Base-by-base conservation (phyloP, 768 basidiomycete genomes). In the Coprinellus aureogranulatus region DNA sequence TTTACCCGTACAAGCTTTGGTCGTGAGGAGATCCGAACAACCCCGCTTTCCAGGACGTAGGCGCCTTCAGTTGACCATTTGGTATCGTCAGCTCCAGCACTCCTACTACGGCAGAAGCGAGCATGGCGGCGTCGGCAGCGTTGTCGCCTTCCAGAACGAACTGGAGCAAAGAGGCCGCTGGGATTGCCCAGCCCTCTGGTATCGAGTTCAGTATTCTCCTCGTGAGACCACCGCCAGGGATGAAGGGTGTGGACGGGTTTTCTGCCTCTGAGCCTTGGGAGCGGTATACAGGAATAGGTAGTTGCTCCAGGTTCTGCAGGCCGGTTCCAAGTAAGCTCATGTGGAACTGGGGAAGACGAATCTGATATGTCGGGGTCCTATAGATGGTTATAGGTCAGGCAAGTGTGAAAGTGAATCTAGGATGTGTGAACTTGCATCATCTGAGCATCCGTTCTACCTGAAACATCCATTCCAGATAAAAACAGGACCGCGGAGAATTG, bases 91-190 rank as follows among this genome's bases (percentile, higher is more conserved):
- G 60, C 2, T 70, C 76, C 28, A 88, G 53, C 3, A 80, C 75
- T 59, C 79, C 84, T 41, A 76, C 73, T 6, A 79, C 75, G 26
- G 80, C 82, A 4, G 74, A 72, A 2, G 89, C 87, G 41, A 90
- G 74, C 34, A 85, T 65, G 20, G 77, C 75, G 0, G 91, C 90
- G 67, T 94, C 91, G 18, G 68, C 75, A 57, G 86, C 77, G 63
- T 94, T 94, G 68, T 94, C 92, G 1, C 92, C 91, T 66, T 94
- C 91, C 57, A 89, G 75, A 11, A 85, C 90, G 65, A 90, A 93
- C 47, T 90, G 88, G 48, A 91, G 73, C 10, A 93, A 69, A 16
- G 81, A 75, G 0, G 80, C 82, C 0, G 79, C 81, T 23, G 87
- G 86, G 41, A 81, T 77, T 20, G 75, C 63, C 78, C 81, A 84